Base-by-base conservation (phyloP, 169 alveolate species). In the Plasmodium gonderi region DNA sequence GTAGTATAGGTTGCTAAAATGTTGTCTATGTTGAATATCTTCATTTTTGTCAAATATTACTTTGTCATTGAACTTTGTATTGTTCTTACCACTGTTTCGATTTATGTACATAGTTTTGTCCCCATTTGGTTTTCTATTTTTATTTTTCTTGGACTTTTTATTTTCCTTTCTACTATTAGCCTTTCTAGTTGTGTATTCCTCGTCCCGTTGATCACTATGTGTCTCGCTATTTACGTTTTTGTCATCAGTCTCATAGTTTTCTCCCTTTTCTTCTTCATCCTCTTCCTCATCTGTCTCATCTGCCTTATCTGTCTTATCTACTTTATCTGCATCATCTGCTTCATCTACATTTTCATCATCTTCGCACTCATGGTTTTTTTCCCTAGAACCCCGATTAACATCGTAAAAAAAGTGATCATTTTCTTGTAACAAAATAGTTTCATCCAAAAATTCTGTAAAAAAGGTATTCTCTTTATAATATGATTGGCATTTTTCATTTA, bases 401-500 rank as follows among this genome's bases (percentile, higher is more conserved):
- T n/a, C 44, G 42, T 72, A 33, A 1, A 45, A 38, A 20, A 31
- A 75, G 29, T 76, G 72, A 47, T 79, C 67, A 45, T 49, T 79
- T 20, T 69, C 45, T 36, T 64, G 40, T 3, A 36, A 14, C 79
- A 49, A 7, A 40, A 8, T 8, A 38, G 29, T 47, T 33, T 69
- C 83, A 33, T 77, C 91, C 68, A 90, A 79, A n/a, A 76, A 20
- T 14, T 90, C 91, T 20, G 11, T 78, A 26, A 90, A 31, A 69
- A 45, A 44, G 42, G 33, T 9, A 65, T 78, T 45, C 36, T 90
- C 85, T 26, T 78, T 90, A 20, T 51, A 77, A 29, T 75, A 36
- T 9, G 81, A 12, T 33, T 90, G 90, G 23, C 81, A 77, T 14
- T 90, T 79, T 23, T 90, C 94, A 45, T 78, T 90, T n/a, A 67